Base-by-base conservation (phyloP, 2,329 filamentous ascomycete species). In the Paecilomyces dactylethromorphus region DNA sequence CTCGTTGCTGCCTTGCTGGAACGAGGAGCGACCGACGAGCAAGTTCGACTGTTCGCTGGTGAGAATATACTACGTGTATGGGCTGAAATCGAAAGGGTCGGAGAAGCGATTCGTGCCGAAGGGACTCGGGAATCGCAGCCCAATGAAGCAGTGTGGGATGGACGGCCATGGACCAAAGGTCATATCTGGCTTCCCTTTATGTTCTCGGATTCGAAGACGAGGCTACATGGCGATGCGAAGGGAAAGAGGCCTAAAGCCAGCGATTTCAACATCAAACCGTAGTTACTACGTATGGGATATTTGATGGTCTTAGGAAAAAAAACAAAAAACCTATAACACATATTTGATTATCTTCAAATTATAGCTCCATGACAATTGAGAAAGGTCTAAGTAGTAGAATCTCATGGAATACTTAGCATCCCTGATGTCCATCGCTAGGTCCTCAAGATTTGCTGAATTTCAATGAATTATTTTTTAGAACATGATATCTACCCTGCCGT, bases 11-110 rank as follows among this genome's bases (percentile, higher is more conserved):
- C 52, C 6, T 54, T 67, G 3, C 59, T 78, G 6, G 70, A 76
- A 35, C 66, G 74, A 8, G 76, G 76, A 1, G 74, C 74, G 0
- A 75, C 73, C 0, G 70, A 76, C 56, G 70, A 73, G 15, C 71
- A 77, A 61, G 62, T 76, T 4, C 65, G 66, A 1, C 73, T 72
- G 59, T 69, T 76, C 3, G 68, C 66, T 0, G 74, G 75, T 0
- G 70, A 73, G 45, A 78, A 78, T 33, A 74, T 77, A 39, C 59
- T 76, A 4, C 62, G 65, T 8, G 65, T 63, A 15, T 67, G 64
- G 65, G 22, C 53, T 21, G 61, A 64, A 7, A 62, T 64, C 2
- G 65, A 67, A 53, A 58, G 33, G n/a, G 39, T 59, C 15, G 64
- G 64, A 3, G 55, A 57, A n/a, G 22, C 54, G 7, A 54, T 65